Conservation (phyloP, 2,329 filamentous ascomycete genomes). For the Podosphaera aphanis region DNA sequence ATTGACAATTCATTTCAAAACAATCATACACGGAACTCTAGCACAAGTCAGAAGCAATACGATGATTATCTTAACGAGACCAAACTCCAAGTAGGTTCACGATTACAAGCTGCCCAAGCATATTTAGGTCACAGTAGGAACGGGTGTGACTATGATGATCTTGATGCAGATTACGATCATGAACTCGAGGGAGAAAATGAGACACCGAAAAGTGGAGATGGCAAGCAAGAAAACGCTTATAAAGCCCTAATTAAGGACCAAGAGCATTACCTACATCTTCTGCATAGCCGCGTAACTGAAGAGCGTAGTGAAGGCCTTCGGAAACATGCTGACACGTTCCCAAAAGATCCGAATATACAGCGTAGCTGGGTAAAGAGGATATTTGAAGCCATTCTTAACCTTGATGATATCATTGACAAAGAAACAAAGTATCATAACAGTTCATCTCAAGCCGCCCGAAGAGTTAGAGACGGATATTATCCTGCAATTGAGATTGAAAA, state of each 20-base stretch:
- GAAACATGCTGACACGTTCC: background rate
- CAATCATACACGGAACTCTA: background rate
- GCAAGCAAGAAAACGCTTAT: background rate
- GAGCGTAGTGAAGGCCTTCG: background rate
- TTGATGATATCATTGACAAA: slow-evolving; percentile 1
- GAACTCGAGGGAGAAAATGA: background rate
- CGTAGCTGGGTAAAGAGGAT: slow-evolving; percentile 1
- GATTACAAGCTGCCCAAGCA: background rate
- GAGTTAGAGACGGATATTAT: slow-evolving; percentile 1
- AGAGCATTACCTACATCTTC: background rate
- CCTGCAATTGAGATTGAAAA: slow-evolving; percentile 1
- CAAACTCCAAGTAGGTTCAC: background rate
- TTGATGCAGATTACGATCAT: background rate
- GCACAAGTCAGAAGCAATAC: background rate
- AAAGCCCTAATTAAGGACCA: background rate
- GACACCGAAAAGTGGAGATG: background rate
- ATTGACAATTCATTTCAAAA: background rate
- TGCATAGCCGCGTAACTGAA: background rate
- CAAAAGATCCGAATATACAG: background rate
- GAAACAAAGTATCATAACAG: slow-evolving; percentile 1
- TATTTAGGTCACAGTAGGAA: background rate
- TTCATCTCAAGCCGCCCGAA: slow-evolving; percentile 1
- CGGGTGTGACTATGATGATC: background rate
- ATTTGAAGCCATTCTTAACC: slow-evolving; percentile 1
- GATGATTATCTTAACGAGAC: background rate